Evolutionary conservation across 1,284 basidiomycete genomes (phyloP).

Genomic region (Ustilago nuda): DNA sequence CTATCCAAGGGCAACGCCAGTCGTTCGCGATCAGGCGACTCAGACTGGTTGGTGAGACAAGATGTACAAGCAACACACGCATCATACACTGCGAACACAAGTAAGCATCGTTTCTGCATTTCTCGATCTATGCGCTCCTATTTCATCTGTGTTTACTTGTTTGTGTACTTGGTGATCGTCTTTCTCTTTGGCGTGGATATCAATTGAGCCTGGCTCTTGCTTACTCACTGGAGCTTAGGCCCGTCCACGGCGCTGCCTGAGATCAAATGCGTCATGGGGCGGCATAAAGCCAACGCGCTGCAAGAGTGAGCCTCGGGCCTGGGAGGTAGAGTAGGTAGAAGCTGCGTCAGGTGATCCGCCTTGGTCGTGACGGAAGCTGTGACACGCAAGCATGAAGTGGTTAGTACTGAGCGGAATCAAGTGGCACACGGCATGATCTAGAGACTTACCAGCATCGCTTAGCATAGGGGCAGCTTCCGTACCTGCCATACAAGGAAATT

Average conservation of each 20-base stretch:
- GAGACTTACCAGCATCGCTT: conserved; percentile 73
- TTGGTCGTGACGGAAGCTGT: conserved; percentile 44
- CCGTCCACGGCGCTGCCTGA: neutral
- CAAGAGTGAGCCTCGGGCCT: conserved; percentile 24
- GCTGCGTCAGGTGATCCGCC: neutral
- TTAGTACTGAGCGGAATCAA: neutral
- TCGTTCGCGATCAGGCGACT: conserved; percentile 50
- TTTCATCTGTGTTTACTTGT: neutral
- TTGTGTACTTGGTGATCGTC: neutral
- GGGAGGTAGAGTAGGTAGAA: conserved; percentile 3
- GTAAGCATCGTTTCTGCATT: neutral
- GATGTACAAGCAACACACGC: too few relatives aligned
- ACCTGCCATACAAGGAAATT: conserved; percentile 72
- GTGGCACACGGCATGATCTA: neutral
- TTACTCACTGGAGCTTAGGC: neutral
- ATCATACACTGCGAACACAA: neutral
- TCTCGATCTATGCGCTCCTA: neutral
- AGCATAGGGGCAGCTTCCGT: conserved; percentile 88
- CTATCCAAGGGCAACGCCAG: conserved; percentile 49
- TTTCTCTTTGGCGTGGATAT: neutral
- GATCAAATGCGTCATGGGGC: neutral
- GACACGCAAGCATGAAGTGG: neutral
- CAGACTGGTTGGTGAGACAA: conserved; percentile 29
- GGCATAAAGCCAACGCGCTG: conserved; percentile 36
- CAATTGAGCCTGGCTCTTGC: neutral